These are phyloP conservation scores for Trametes cingulata DNA, from an alignment of 768 basidiomycete species.

Conservation along the genomic window DNA sequence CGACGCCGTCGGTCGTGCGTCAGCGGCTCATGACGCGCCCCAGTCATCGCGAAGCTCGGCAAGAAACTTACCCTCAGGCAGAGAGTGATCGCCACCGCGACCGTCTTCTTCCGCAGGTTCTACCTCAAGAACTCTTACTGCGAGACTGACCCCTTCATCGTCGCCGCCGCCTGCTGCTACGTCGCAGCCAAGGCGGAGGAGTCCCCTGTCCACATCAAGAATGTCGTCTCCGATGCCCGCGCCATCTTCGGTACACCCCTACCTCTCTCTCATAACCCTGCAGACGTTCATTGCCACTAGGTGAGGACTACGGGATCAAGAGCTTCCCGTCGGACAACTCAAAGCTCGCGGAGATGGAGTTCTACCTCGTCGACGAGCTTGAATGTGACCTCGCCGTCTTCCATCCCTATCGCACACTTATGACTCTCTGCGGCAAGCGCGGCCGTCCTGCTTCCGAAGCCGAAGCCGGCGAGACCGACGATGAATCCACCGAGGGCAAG, in stretches of 20 bases:
- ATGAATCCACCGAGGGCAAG: conserved; percentile 64
- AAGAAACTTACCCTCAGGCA: conserved; percentile 83
- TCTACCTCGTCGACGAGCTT: conserved; percentile 94
- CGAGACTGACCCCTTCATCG: conserved; percentile 93
- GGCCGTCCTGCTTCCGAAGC: conserved; percentile 44
- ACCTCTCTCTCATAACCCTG: conserved; percentile 43
- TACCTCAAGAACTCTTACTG: conserved; percentile 95
- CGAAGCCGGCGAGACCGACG: conserved; percentile 59
- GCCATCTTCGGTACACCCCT: conserved; percentile 55
- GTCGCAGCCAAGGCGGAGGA: conserved; percentile 98
- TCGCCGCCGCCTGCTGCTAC: conserved; percentile 91
- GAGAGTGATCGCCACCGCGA: conserved; percentile 90
- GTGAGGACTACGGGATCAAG: conserved; percentile 71
- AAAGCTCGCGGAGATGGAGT: conserved; percentile 98
- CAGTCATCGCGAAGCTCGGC: conserved; percentile 86
- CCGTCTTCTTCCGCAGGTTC: conserved; percentile 94
- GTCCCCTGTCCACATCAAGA: conserved; percentile 92
- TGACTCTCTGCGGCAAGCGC: conserved; percentile 72
- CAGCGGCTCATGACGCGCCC: background rate
- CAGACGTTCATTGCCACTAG: conserved; percentile 30
- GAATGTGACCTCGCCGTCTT: conserved; percentile 92
- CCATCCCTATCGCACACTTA: conserved; percentile 91
- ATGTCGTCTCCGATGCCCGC: conserved; percentile 81
- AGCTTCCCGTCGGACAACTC: conserved; percentile 86
- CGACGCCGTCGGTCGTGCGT: background rate